Base-by-base conservation (phyloP, 202 grass and related monocot genomes). In the Alloteropsis angusta region DNA sequence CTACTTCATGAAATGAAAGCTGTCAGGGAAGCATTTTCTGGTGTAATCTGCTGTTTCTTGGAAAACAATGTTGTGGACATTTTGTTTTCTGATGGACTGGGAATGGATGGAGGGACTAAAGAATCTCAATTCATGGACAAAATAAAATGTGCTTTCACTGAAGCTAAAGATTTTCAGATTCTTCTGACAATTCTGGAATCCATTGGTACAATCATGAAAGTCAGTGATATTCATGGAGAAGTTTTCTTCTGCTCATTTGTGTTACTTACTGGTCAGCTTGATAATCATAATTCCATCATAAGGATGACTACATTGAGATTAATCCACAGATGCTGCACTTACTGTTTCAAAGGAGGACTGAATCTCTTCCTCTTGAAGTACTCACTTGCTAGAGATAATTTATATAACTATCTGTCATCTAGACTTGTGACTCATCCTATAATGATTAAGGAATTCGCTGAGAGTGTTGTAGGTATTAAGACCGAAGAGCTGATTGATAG, bases 1-100 rank as follows among this genome's bases (percentile, higher is more conserved):
- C 79, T 97, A 75, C 79, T 86, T 42, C 87, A 97, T 78, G 85
- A 83, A 85, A 53, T 83, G 35, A 94, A 92, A 80, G 83, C 78
- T 71, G 89, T 94, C 41, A 88, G 94, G 77, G 87, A 94, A 87
- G 87, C 87, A 85, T 97, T 97, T 86, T 90, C 83, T 86, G 74
- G 47, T 56, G 81, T 86, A 73, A 53, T 97, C 74, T 86, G 74
- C 85, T 97, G 91, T 74, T 97, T 97, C 56, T 76, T 97, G 59
- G 85, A 97, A 83, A 78, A 41, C n/a, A 80, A 68, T 32, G 78
- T 92, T 81, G 76, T 88, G 77, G 80, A 86, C 35, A 52, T 83
- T 80, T 86, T 97, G 80, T 97, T 90, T 84, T 62, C 84, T 56
- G 91, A 88, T 86, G 68, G 60, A 35, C 60, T 43, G 16, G 75